These are phyloP conservation scores for Stephania japonica DNA, from an alignment of 164 flowering plant genomes.

Conservation along the genomic window DNA sequence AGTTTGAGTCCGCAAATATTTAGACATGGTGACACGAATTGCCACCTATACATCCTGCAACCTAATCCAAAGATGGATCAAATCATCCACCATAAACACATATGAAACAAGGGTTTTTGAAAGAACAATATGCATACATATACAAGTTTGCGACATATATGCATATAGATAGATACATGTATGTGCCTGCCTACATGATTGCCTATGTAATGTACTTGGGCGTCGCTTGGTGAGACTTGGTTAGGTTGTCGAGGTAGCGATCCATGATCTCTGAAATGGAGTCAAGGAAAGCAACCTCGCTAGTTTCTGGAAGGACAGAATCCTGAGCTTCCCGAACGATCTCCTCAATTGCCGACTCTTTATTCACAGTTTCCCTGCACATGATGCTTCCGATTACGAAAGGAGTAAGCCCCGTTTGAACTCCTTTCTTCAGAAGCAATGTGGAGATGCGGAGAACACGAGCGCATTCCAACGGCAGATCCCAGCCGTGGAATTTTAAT, in stretches of 20 bases:
- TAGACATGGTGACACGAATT: background rate
- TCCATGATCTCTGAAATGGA: slow-evolving; percentile 52
- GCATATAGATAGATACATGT: slow-evolving; percentile 14
- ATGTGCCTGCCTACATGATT: background rate
- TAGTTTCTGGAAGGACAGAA: slow-evolving; percentile 43
- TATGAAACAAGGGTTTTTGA: background rate
- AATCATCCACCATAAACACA: slow-evolving; percentile 14
- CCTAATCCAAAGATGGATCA: background rate
- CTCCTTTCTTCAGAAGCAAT: slow-evolving; percentile 80
- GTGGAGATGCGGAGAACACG: slow-evolving; percentile 70
- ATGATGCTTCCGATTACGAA: slow-evolving; percentile 63
- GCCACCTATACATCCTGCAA: background rate
- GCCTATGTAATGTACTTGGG: background rate
- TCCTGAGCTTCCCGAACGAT: slow-evolving; percentile 56
- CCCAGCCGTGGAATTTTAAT: slow-evolving; percentile 55
- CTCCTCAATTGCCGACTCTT: slow-evolving; percentile 57
- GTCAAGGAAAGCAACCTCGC: slow-evolving; percentile 52
- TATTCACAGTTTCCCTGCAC: slow-evolving; percentile 56
- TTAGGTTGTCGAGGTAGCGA: slow-evolving; percentile 33
- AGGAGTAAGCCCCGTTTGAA: slow-evolving; percentile 53
- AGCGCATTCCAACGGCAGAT: slow-evolving; percentile 40
- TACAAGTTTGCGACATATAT: background rate
- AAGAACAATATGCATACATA: background rate
- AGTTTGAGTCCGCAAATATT: background rate
- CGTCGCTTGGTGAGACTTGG: slow-evolving; percentile 6